Percentiles rank a stretch among this genome's conserved stretches.
Conservation (phyloP, 192 early-diverging fungal species). For the Podila verticillata region DNA sequence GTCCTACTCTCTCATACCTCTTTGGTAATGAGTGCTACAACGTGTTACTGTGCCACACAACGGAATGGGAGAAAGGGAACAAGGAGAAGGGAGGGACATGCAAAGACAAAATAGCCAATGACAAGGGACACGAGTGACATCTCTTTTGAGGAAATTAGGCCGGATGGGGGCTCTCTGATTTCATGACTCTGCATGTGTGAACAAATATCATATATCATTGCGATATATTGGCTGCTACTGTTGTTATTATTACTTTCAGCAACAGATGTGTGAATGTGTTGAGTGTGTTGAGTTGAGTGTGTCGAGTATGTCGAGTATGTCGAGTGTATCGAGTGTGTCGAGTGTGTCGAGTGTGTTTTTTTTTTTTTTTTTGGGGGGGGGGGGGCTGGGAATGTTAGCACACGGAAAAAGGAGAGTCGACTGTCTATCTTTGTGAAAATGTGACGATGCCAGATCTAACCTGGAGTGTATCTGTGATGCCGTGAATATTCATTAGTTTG, state of each 20-base stretch:
- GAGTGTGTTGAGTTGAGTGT: no score
- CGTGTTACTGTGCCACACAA: no score
- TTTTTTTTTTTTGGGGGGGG: no score
- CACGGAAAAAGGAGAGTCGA: not conserved
- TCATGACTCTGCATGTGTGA: not conserved
- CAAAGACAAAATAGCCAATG: not conserved
- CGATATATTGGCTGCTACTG: no score
- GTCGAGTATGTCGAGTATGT: no score
- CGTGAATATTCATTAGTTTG: conserved; percentile 14
- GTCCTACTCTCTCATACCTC: no score
- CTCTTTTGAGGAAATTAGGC: not conserved
- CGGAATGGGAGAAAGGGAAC: not conserved
- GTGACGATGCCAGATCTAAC: no score
- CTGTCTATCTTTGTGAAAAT: not conserved
- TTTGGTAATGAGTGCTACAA: no score
- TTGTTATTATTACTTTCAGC: not conserved
- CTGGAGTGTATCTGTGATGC: no score
- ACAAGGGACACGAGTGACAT: not conserved
- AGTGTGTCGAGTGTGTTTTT: not conserved
- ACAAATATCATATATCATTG: not conserved
- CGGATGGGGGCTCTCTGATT: not conserved
- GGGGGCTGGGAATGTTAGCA: not conserved
- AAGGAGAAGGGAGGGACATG: not conserved
- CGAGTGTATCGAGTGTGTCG: no score
- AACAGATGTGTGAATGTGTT: no score